Conservation (phyloP, 805 yeast species). For the Teunomyces tritomae region DNA sequence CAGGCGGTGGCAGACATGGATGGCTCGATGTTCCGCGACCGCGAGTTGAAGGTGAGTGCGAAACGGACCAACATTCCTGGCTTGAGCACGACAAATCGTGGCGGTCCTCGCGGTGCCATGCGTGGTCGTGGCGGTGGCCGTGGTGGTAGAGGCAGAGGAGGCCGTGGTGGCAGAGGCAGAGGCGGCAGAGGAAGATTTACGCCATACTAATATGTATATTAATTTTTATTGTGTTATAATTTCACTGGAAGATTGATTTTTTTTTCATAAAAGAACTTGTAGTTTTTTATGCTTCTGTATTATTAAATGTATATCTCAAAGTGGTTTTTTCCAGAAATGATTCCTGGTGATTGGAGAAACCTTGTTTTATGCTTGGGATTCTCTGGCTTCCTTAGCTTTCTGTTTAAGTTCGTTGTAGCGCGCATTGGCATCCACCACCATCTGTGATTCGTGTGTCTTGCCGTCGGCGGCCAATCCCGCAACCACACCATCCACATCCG, state of each 20-base stretch:
- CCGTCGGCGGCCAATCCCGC: conserved; percentile 45
- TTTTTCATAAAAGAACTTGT: no score
- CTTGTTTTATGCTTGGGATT: no score
- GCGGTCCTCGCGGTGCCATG: conserved; percentile 32
- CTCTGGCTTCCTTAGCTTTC: neutral
- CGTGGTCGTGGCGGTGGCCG: conserved; percentile 28
- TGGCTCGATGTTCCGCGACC: conserved; percentile 63
- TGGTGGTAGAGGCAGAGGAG: conserved; percentile 27
- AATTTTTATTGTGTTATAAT: no score
- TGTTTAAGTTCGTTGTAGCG: conserved; percentile 1
- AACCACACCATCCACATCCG: conserved; percentile 52
- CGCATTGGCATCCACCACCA: conserved; percentile 15
- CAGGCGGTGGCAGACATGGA: conserved; percentile 61
- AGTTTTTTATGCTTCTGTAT: neutral
- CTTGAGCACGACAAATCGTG: conserved; percentile 32
- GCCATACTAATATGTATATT: conserved; percentile 10
- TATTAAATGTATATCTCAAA: neutral
- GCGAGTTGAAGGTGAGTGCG: conserved; percentile 69
- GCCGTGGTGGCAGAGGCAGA: conserved; percentile 12
- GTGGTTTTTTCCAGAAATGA: neutral
- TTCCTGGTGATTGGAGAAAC: no score
- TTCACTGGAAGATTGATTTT: no score
- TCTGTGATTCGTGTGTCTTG: conserved; percentile 23
- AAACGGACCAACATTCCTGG: conserved; percentile 86
- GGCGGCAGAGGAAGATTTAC: conserved; percentile 12